Base-by-base conservation (phyloP, 78 protist genomes). In the Cavenderia fasciculata region DNA sequence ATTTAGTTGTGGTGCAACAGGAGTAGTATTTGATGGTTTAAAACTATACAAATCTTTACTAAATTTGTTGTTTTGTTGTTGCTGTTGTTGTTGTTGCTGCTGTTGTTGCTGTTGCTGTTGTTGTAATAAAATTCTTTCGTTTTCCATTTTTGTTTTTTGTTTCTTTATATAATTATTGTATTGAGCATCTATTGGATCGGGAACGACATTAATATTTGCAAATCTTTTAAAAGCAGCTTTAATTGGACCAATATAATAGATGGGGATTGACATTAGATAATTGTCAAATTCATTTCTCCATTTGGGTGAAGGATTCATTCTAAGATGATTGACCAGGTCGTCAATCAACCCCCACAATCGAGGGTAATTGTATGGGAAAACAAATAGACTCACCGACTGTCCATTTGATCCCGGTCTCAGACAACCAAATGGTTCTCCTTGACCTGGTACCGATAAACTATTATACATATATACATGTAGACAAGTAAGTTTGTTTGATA, bases 361-460 rank as follows among this genome's bases (percentile, higher is more conserved):
- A 4, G 86, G 88, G 36, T 33, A 90, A 47, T 74, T 74, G 70
- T 90, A 90, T 4, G 94, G 88, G 27, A 90, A 57, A 12, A 90
- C 85, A 29, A 62, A 66, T 33, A 90, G 44, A 41, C 70, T 43
- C 0, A 78, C 78, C 14, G 82, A 65, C 33, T 59, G 75, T 16
- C 82, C 82, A 29, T 59, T 71, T 0, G 87, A 74, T 12, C 75
- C 76, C 27, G 77, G 44, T 52, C 76, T 71, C 18, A 89, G 41
- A 44, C 46, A 77, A 0, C 94, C 94, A 77, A 89, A 89, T 29
- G 94, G 84, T 41, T 75, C 87, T 19, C 87, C 87, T 34, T 65
- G 86, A 4, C 88, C 77, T 11, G 74, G 56, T 1, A 68, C 43
- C 23, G 74, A 69, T 23, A 54, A 68, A 10, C 65, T 44, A 70